Conservation (phyloP, 2,329 filamentous ascomycete genomes). For the Ceratocystis cacaofunesta region DNA sequence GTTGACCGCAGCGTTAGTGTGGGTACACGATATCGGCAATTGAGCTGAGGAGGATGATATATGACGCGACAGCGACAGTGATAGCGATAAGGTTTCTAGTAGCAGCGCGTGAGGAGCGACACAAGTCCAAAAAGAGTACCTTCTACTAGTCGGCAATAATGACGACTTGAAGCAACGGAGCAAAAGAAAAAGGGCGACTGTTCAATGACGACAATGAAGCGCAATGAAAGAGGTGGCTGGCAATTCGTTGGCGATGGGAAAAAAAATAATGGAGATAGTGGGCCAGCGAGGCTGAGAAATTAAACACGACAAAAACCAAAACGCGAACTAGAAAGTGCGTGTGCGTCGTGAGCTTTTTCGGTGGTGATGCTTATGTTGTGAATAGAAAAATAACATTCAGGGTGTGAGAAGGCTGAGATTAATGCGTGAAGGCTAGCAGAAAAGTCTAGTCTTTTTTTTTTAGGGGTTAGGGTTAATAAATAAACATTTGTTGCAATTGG, state of each 20-base stretch:
- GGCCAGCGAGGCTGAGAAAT: no score
- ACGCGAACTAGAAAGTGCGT: neutral
- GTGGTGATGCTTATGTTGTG: neutral
- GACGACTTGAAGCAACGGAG: neutral
- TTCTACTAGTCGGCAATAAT: neutral
- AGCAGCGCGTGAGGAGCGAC: neutral
- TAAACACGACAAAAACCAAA: no score
- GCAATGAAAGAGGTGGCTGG: neutral
- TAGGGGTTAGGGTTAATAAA: no score
- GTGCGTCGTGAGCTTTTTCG: neutral
- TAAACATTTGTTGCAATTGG: no score
- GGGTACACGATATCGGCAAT: neutral
- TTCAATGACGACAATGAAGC: neutral
- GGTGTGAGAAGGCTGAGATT: neutral
- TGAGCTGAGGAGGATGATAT: neutral
- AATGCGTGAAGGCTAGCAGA: neutral
- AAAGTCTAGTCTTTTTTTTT: no score
- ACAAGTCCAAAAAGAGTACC: neutral
- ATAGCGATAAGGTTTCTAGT: neutral
- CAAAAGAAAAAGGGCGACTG: neutral
- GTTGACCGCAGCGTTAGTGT: neutral
- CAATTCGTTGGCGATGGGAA: neutral
- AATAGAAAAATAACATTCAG: neutral
- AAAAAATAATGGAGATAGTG: neutral
- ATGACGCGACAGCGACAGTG: neutral